phyloP scores from a whole-genome alignment of 1,284 basidiomycete species.

The Irpex lacteus region DNA sequence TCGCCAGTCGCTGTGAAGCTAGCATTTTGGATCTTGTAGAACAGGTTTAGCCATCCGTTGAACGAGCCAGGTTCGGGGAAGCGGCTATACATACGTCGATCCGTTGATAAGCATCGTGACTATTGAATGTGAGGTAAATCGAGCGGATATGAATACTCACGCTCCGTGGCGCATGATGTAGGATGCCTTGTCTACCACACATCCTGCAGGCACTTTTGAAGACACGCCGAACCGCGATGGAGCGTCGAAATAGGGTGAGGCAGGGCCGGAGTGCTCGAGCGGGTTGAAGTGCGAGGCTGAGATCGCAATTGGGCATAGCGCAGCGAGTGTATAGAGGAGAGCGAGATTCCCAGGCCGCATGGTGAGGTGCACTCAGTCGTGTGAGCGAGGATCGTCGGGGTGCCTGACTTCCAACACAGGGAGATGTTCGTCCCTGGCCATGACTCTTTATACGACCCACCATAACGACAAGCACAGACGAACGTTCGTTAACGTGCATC shows the following conservation, averaged over 20 bases:
- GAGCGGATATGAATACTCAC: slow-evolving; percentile 26
- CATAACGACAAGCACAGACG: neutral
- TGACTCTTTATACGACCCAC: neutral
- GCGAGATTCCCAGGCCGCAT: neutral
- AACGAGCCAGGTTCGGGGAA: slow-evolving; percentile 41
- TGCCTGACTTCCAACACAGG: too few relatives aligned
- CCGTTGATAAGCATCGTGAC: neutral
- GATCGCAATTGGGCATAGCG: neutral
- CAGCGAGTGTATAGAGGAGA: neutral
- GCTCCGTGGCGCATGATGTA: slow-evolving; percentile 42
- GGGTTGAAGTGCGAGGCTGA: slow-evolving; percentile 30
- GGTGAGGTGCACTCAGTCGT: neutral
- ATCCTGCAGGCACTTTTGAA: slow-evolving; percentile 31
- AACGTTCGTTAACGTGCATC: neutral
- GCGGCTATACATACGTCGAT: slow-evolving; percentile 25
- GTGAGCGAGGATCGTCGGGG: neutral
- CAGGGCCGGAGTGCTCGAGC: slow-evolving; percentile 39
- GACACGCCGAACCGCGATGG: slow-evolving; percentile 35
- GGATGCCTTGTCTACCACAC: slow-evolving; percentile 41
- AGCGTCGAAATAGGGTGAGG: slow-evolving; percentile 42
- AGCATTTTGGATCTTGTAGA: slow-evolving; percentile 38
- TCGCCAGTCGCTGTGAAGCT: slow-evolving; percentile 38
- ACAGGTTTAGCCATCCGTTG: slow-evolving; percentile 35
- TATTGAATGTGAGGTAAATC: neutral
- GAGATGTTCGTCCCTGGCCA: neutral